A percentile compares a stretch with the other conserved stretches of the same genome.
Conservation (phyloP, 202 grass and related monocot genomes). For the Dendrocalamus latiflorus region DNA sequence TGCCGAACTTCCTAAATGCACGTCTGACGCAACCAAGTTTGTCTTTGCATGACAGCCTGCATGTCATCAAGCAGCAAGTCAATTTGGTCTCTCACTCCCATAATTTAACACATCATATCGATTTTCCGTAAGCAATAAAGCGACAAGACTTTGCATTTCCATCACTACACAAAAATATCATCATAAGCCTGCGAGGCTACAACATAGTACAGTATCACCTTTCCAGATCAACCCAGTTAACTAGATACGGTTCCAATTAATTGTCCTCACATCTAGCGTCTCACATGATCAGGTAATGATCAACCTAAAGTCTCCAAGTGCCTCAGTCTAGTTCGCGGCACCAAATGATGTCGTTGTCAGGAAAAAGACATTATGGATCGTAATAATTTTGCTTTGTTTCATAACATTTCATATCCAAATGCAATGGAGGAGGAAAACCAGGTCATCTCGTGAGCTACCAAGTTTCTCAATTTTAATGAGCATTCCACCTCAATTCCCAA, state of each 20-base stretch:
- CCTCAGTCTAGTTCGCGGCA: background rate
- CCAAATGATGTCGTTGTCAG: background rate
- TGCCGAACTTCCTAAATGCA: conserved; percentile 10
- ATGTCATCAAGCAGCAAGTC: conserved; percentile 10
- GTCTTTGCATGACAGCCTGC: conserved; percentile 37
- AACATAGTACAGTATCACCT: background rate
- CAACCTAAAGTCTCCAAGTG: background rate
- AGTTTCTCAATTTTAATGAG: background rate
- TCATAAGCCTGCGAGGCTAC: conserved; percentile 13
- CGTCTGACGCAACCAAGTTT: background rate
- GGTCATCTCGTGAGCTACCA: background rate
- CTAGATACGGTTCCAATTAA: conserved; percentile 23
- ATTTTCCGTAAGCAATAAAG: conserved; percentile 17
- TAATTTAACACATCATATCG: background rate
- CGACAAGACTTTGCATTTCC: background rate
- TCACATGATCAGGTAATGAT: conserved; percentile 16
- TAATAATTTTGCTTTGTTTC: background rate
- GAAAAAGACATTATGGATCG: background rate
- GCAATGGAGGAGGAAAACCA: background rate
- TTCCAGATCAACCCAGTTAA: conserved; percentile 27
- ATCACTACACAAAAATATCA: background rate
- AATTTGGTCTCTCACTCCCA: background rate
- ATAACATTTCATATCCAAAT: background rate
- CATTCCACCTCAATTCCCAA: background rate
- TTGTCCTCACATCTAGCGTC: background rate